Evolutionary conservation across 2,329 filamentous ascomycete genomes (phyloP).

Genomic region (Fusarium xyrophilum): DNA sequence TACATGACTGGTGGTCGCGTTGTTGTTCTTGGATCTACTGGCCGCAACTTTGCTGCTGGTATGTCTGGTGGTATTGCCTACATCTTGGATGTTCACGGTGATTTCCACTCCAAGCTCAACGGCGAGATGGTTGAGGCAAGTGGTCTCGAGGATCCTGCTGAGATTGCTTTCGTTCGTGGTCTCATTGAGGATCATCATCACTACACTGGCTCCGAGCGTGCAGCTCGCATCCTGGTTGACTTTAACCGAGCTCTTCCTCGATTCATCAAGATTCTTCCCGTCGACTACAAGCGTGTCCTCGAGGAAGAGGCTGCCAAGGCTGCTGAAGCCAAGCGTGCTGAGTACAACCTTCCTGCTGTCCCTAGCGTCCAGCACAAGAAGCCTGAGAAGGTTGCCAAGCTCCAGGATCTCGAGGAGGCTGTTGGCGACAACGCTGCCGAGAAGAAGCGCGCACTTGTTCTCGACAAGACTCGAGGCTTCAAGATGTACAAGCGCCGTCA

Average conservation of each 20-base stretch:
- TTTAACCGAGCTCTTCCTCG: conserved; percentile 89
- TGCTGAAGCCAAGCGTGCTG: conserved; percentile 81
- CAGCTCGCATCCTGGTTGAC: conserved; percentile 91
- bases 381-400: conserved; percentile 72
- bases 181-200: conserved; percentile 97
- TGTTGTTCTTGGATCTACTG: conserved; percentile 84
- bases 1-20: conserved; percentile 98
- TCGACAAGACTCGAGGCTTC: conserved; percentile 98
- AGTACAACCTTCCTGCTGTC: conserved; percentile 81
- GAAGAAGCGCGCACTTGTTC: conserved; percentile 87
- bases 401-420: conserved; percentile 89
- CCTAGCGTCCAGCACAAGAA: conserved; percentile 68
- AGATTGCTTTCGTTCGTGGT: conserved; percentile 89
- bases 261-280: conserved; percentile 92
- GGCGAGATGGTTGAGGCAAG: conserved; percentile 96
- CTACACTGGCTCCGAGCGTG: conserved; percentile 95
- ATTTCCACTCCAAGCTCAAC: conserved; percentile 94
- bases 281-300: conserved; percentile 94
- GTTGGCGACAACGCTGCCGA: conserved; percentile 83
- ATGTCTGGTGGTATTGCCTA: conserved; percentile 99
- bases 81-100: conserved; percentile 85
- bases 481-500: conserved; percentile 94
- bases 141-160: conserved; percentile 80
- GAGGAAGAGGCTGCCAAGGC: conserved; percentile 85
- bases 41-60: conserved; percentile 96